Percentiles rank a stretch among this genome's conserved stretches.
Evolutionary conservation across 257 asterid genomes (phyloP).

Genomic region (Nicotiana sylvestris): DNA sequence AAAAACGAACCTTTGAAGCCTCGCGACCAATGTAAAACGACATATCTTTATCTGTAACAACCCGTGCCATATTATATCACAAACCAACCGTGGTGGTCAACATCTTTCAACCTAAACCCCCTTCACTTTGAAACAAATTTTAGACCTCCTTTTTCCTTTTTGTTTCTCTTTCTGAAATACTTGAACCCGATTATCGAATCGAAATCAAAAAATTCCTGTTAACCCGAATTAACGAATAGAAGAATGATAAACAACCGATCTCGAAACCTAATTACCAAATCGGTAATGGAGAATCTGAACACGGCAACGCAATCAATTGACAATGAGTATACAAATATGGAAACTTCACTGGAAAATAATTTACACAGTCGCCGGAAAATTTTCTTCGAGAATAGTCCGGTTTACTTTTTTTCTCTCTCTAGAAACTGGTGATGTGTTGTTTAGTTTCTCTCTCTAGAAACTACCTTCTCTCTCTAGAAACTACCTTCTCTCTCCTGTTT

Average conservation of each 20-base stretch:
- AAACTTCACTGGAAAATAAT: slow-evolving; percentile 8
- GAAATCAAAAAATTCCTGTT: not conserved
- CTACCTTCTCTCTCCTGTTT: slow-evolving; percentile 7
- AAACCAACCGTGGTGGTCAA: slow-evolving; percentile 30
- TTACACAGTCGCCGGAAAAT: not conserved
- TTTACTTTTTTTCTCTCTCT: slow-evolving; percentile 15
- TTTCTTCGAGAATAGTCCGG: not conserved
- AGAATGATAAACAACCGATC: not conserved
- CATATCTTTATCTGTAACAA: slow-evolving; percentile 45
- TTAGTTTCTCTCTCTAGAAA: slow-evolving; percentile 13
- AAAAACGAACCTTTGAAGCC: slow-evolving; percentile 79
- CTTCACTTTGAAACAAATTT: not conserved
- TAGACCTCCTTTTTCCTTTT: not conserved
- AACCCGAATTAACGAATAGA: not conserved
- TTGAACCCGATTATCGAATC: not conserved
- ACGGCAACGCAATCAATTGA: not conserved
- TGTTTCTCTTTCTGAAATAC: not conserved
- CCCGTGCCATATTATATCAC: slow-evolving; percentile 64
- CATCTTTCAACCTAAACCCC: slow-evolving; percentile 25
- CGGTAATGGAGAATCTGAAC: not conserved
- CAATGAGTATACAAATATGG: slow-evolving; percentile 14
- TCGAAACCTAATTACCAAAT: not conserved
- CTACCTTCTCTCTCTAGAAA: slow-evolving; percentile 8
- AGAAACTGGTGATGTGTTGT: slow-evolving; percentile 3
- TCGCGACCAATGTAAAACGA: slow-evolving; percentile 98